Evolutionary conservation across 352 stramenopile species (phyloP).

Genomic region (Blastocystis sp.): DNA sequence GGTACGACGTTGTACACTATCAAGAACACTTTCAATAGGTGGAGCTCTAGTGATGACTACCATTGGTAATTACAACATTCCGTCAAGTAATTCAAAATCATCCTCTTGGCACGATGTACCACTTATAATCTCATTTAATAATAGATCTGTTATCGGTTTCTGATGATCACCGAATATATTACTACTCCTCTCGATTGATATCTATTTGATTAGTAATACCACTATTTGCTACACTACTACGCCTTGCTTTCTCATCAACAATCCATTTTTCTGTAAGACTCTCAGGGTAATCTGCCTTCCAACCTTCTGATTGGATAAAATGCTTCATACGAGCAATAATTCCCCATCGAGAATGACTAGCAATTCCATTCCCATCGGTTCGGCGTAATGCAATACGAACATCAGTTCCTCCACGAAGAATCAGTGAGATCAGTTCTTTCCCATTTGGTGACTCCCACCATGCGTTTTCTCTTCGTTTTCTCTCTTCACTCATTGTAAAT

Average conservation of each 20-base stretch:
- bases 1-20: neutral
- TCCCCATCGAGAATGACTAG: neutral
- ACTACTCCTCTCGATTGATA: neutral
- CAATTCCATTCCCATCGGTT: neutral
- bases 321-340: neutral
- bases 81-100: neutral
- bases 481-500: neutral
- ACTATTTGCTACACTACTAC: neutral
- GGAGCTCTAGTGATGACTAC: neutral
- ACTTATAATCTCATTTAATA: constrained; percentile 50
- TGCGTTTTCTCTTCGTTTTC: neutral
- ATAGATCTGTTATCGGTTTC: neutral
- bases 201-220: neutral
- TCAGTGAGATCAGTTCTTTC: neutral
- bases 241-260: neutral
- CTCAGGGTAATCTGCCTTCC: neutral
- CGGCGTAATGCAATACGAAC: neutral
- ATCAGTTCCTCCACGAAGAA: neutral
- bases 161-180: neutral
- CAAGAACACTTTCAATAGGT: neutral
- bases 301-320: neutral
- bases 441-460: neutral
- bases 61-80: neutral
- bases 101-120: neutral
- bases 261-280: neutral